Percentiles rank a stretch among this genome's conserved stretches.
Evolutionary conservation across 352 stramenopile species (phyloP).

Genomic region (Phytophthora sp.): DNA sequence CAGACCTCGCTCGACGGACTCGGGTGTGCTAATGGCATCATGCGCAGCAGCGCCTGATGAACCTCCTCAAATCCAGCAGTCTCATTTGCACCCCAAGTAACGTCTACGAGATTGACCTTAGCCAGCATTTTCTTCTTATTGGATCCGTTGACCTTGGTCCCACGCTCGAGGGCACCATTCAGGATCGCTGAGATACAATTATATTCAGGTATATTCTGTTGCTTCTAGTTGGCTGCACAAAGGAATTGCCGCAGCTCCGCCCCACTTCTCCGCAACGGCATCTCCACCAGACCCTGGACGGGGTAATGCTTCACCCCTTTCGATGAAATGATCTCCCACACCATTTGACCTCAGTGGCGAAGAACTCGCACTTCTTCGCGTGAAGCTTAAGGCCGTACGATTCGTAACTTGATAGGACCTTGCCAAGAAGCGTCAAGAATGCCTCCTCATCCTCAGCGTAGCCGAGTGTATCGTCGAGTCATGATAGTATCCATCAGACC

Average conservation of each 20-base stretch:
- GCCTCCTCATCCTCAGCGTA: slow-evolving; percentile 16
- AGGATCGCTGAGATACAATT: too few species aligned
- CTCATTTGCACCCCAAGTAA: too few species aligned
- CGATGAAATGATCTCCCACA: slow-evolving; percentile 33
- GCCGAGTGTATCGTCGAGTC: slow-evolving; percentile 38
- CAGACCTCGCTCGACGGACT: neutral
- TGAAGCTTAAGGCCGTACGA: slow-evolving; percentile 43
- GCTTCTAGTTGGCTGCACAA: too few species aligned
- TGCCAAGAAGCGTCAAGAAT: slow-evolving; percentile 23
- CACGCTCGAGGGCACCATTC: too few species aligned
- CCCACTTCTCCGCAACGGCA: too few species aligned
- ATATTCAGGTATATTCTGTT: too few species aligned
- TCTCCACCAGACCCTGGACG: too few species aligned
- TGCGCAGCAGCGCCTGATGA: neutral
- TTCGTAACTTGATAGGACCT: slow-evolving; percentile 17
- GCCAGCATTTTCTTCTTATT: too few species aligned
- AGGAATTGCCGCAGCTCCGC: too few species aligned
- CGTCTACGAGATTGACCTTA: too few species aligned
- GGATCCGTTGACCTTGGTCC: too few species aligned
- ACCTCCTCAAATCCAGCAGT: too few species aligned
- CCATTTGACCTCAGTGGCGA: slow-evolving; percentile 24
- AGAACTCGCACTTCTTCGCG: slow-evolving; percentile 43
- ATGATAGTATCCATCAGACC: slow-evolving; percentile 28
- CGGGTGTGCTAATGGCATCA: neutral
- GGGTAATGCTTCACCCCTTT: slow-evolving; percentile 25